Conservation (phyloP, 2,329 filamentous ascomycete species). For the Cercospora janseana region DNA sequence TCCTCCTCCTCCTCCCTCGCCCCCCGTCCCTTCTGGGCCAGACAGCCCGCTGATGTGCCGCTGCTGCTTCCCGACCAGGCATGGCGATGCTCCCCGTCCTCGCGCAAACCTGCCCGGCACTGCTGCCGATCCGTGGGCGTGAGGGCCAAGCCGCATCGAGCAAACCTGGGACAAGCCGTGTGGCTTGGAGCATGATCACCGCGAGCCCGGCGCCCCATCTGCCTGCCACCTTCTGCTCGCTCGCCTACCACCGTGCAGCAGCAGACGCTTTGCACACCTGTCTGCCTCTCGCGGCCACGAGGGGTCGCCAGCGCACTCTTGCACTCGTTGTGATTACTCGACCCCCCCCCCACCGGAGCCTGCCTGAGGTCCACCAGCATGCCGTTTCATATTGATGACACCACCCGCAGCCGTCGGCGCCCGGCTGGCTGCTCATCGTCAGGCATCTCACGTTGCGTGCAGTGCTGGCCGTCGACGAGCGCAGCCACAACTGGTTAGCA, state of each 20-base stretch:
- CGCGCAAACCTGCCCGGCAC: slow-evolving; percentile 8
- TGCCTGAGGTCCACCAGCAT: background rate
- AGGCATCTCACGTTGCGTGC: background rate
- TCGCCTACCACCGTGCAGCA: background rate
- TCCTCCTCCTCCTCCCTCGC: background rate
- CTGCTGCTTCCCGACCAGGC: slow-evolving; percentile 1
- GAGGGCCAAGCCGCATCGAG: no score
- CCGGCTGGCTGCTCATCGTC: background rate
- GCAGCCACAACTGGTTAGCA: slow-evolving; percentile 4
- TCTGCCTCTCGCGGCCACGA: no score
- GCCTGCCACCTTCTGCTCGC: background rate
- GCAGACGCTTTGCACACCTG: no score
- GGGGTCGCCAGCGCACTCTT: no score
- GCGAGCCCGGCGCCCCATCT: background rate
- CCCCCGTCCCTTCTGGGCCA: background rate
- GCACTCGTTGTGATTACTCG: no score
- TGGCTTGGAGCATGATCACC: slow-evolving; percentile 4
- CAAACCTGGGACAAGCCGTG: background rate
- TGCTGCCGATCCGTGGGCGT: background rate
- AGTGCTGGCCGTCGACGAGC: background rate
- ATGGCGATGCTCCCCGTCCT: slow-evolving; percentile 2
- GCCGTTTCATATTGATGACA: slow-evolving; percentile 4
- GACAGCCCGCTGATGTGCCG: background rate
- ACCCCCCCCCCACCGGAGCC: no score
- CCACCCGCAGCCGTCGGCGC: background rate